Evolutionary conservation across 1,284 basidiomycete genomes (phyloP).

Genomic region (Trametes versicolor): DNA sequence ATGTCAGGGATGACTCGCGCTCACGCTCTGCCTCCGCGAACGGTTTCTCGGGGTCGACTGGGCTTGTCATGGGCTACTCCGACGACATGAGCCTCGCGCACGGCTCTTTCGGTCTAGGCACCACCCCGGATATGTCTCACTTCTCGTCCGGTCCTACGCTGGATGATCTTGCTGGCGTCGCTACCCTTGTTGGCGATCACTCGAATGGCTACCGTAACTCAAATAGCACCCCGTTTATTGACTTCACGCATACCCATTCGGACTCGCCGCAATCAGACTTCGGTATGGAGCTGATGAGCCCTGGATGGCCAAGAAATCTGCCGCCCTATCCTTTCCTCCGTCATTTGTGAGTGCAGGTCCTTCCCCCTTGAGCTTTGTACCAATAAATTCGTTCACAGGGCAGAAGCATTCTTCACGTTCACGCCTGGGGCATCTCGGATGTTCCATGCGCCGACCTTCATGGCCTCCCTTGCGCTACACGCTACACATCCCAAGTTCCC

Average conservation of each 20-base stretch:
- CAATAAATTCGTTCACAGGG: no score
- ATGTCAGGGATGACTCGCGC: slow-evolving; percentile 29
- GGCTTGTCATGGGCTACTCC: slow-evolving; percentile 7
- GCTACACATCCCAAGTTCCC: slow-evolving; percentile 80
- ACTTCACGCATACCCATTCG: neutral
- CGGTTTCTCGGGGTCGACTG: neutral
- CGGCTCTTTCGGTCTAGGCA: neutral
- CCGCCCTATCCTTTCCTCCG: slow-evolving; percentile 67
- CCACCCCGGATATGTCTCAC: slow-evolving; percentile 7
- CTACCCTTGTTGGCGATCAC: slow-evolving; percentile 18
- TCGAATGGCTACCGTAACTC: neutral
- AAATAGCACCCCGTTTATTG: neutral
- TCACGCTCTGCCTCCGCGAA: slow-evolving; percentile 11
- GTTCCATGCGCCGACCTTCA: slow-evolving; percentile 71
- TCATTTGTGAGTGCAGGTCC: slow-evolving; percentile 60
- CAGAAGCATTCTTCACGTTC: slow-evolving; percentile 77
- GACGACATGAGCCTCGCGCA: neutral
- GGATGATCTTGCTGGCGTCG: slow-evolving; percentile 36
- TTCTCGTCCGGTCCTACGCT: slow-evolving; percentile 28
- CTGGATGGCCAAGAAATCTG: slow-evolving; percentile 70
- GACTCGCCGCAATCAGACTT: neutral
- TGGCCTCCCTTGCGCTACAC: slow-evolving; percentile 68
- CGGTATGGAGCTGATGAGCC: slow-evolving; percentile 50
- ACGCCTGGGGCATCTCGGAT: slow-evolving; percentile 74
- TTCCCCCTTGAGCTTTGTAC: neutral